Evolutionary conservation across 441 rosid species (phyloP).

Genomic region (Heliophila coronopifolia): DNA sequence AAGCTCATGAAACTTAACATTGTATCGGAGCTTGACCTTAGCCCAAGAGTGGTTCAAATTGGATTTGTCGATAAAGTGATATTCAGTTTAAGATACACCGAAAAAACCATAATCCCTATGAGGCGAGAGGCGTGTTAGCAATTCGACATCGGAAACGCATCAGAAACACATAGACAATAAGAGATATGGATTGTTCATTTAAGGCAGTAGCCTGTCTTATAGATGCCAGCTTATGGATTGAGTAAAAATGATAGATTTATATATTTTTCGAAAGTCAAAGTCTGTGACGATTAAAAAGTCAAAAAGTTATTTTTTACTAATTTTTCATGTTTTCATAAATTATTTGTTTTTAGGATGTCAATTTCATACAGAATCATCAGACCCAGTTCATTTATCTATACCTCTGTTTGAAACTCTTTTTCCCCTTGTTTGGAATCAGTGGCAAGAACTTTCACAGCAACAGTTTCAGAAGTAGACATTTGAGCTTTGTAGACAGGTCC

Average conservation of each 20-base stretch:
- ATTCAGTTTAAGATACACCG: no score
- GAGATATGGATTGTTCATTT: background rate
- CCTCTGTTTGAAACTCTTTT: constrained; percentile 96
- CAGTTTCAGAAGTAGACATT: constrained; percentile 80
- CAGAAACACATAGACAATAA: no score
- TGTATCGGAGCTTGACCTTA: no score
- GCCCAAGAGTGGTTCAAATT: no score
- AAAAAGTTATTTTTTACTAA: background rate
- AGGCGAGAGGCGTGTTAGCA: no score
- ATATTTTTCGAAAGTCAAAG: background rate
- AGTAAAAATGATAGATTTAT: background rate
- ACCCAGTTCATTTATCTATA: constrained; percentile 19
- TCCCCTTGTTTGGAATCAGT: constrained; percentile 97
- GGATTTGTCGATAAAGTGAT: no score
- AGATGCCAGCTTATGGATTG: background rate
- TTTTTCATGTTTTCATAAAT: background rate
- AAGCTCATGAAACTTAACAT: no score
- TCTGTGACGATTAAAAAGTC: no score
- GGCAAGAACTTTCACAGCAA: constrained; percentile 93
- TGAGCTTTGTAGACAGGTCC: constrained; percentile 97
- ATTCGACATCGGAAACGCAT: no score
- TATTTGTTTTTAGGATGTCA: background rate
- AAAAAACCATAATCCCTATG: no score
- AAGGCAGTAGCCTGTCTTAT: background rate
- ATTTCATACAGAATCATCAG: background rate